A percentile compares a stretch with the other conserved stretches of the same genome.
Evolutionary conservation across 108 stramenopile species (phyloP).

Genomic region (Cyclostephanos tholiformis): DNA sequence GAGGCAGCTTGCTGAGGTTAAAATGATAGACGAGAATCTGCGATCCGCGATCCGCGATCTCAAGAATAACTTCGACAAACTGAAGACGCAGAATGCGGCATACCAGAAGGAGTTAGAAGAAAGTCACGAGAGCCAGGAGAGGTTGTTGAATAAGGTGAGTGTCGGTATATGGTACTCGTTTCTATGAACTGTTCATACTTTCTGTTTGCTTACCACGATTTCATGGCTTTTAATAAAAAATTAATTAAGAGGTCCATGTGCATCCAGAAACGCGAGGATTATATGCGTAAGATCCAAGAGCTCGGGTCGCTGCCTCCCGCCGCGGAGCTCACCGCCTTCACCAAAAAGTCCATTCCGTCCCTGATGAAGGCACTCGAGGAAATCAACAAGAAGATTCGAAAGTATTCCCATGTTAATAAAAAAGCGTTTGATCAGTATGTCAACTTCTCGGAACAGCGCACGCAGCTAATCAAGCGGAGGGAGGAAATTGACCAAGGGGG

Average conservation of each 20-base stretch:
- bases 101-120: constrained; percentile 69
- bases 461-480: constrained; percentile 86
- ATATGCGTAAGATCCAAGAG: constrained; percentile 91
- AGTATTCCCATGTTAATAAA: constrained; percentile 98
- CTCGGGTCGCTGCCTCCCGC: constrained; percentile 90
- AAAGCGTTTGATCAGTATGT: constrained; percentile 99
- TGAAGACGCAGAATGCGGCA: constrained; percentile 68
- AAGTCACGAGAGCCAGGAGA: constrained; percentile 71
- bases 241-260: constrained; percentile 77
- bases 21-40: constrained; percentile 52
- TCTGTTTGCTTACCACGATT: constrained; percentile 9
- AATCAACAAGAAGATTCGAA: constrained; percentile 92
- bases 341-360: constrained; percentile 68
- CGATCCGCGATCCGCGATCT: constrained; percentile 64
- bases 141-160: constrained; percentile 80
- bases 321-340: constrained; percentile 78
- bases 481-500: constrained; percentile 92
- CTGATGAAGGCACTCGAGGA: constrained; percentile 86
- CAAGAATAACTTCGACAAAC: constrained; percentile 80
- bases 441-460: constrained; percentile 96
- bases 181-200: not conserved
- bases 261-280: constrained; percentile 82
- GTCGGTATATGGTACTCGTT: not conserved
- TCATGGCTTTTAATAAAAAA: constrained; percentile 3
- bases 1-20: constrained; percentile 60